Conservation (phyloP, 805 yeast species). For the Wickerhamomyces bovis region DNA sequence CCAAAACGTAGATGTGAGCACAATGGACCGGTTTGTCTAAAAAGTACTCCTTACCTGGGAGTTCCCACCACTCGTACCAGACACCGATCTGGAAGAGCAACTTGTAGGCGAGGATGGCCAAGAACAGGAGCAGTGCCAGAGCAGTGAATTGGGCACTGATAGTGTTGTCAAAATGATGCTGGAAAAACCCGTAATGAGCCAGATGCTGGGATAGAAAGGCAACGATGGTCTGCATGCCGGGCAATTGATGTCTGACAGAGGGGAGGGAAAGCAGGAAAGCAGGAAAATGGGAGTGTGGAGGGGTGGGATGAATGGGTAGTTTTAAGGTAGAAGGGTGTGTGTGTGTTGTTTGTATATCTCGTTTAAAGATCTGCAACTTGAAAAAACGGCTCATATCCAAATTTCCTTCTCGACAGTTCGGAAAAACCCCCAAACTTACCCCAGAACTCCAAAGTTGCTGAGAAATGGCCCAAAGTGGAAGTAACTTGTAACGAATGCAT, state of each 20-base stretch:
- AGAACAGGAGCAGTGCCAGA: conserved; percentile 15
- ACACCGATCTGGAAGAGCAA: conserved; percentile 38
- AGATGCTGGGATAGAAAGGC: not conserved
- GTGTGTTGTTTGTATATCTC: too few relatives aligned
- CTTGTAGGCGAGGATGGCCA: conserved; percentile 29
- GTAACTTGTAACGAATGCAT: not conserved
- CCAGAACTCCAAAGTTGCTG: not conserved
- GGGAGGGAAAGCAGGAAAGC: not conserved
- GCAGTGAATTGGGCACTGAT: conserved; percentile 21
- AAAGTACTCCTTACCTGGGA: conserved; percentile 55
- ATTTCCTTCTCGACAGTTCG: not conserved
- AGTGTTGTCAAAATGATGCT: conserved; percentile 20
- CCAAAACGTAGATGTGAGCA: conserved; percentile 59
- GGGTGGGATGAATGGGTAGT: not conserved
- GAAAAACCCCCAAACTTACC: not conserved
- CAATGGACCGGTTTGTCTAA: conserved; percentile 73
- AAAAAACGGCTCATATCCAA: not conserved
- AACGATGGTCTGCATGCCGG: not conserved
- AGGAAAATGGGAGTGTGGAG: not conserved
- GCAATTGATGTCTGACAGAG: not conserved
- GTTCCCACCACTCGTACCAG: conserved; percentile 38
- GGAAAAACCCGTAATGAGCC: conserved; percentile 1
- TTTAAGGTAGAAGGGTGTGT: too few relatives aligned
- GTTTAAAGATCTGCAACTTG: not conserved
- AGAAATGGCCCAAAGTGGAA: not conserved